A percentile compares a stretch with the other conserved stretches of the same genome.
Evolutionary conservation across 345 rosid genomes (phyloP).

Genomic region (Heritiera fomes): DNA sequence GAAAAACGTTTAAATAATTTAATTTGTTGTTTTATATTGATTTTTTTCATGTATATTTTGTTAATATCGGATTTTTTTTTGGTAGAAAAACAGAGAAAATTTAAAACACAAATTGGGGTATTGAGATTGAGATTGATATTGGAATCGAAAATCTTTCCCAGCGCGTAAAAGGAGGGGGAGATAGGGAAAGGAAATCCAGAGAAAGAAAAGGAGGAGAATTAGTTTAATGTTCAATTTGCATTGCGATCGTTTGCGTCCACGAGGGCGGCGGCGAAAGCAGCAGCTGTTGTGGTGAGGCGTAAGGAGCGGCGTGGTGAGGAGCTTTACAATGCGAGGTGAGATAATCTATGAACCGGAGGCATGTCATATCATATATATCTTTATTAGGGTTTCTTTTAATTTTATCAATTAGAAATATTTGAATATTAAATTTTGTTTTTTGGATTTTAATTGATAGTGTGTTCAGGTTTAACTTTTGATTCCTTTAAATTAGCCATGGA

Average conservation of each 20-base stretch:
- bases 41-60: slow-evolving; percentile 20
- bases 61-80: slow-evolving; percentile 28
- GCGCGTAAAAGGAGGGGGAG: slow-evolving; percentile 30
- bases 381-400: slow-evolving; percentile 32
- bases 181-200: slow-evolving; percentile 16
- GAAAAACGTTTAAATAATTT: neutral
- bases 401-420: neutral
- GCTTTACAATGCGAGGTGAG: slow-evolving; percentile 36
- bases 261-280: slow-evolving; percentile 29
- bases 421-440: neutral
- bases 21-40: neutral
- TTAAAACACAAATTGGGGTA: neutral
- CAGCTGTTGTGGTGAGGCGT: slow-evolving; percentile 25
- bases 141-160: slow-evolving; percentile 26
- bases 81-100: neutral
- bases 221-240: slow-evolving; percentile 31
- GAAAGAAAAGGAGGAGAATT: slow-evolving; percentile 2
- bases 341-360: slow-evolving; percentile 50
- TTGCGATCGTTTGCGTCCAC: slow-evolving; percentile 28
- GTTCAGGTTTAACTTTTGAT: neutral
- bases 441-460: neutral
- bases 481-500: neutral
- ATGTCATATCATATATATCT: slow-evolving; percentile 33
- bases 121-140: slow-evolving; percentile 9
- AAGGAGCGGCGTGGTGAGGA: slow-evolving; percentile 36